Evolutionary conservation across 2,329 filamentous ascomycete species (phyloP).

Genomic region (Fusarium caatingaense): DNA sequence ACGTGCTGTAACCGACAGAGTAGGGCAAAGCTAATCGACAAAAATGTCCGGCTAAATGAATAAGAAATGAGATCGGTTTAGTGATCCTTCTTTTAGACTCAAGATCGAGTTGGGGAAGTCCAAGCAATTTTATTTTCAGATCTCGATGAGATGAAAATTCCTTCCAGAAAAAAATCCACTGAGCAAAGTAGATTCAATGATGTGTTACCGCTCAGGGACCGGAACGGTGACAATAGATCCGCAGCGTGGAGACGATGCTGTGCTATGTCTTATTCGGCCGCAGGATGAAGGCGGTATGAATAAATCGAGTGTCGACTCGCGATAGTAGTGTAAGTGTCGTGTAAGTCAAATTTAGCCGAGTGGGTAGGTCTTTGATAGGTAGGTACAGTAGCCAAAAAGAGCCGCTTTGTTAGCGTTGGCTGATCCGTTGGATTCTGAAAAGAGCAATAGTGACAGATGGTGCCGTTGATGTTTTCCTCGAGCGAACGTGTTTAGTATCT

Average conservation of each 20-base stretch:
- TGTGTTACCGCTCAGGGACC: slow-evolving; percentile 45
- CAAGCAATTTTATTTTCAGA: slow-evolving; percentile 27
- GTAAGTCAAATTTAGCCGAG: slow-evolving; percentile 40
- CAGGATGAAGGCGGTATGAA: slow-evolving; percentile 37
- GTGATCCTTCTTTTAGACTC: slow-evolving; percentile 29
- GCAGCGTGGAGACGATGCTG: slow-evolving; percentile 44
- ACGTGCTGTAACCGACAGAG: not conserved
- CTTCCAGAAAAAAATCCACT: slow-evolving; percentile 34
- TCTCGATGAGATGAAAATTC: slow-evolving; percentile 41
- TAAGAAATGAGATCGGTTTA: slow-evolving; percentile 12
- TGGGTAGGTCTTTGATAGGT: slow-evolving; percentile 16
- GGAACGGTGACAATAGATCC: slow-evolving; percentile 38
- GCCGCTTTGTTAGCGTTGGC: slow-evolving; percentile 31
- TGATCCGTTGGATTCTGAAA: slow-evolving; percentile 19
- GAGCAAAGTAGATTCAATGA: slow-evolving; percentile 34
- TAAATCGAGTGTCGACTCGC: slow-evolving; percentile 34
- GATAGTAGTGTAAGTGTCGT: slow-evolving; percentile 37
- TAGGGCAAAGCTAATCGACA: slow-evolving; percentile 16
- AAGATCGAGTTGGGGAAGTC: slow-evolving; percentile 25
- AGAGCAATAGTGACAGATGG: slow-evolving; percentile 6
- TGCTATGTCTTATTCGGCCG: slow-evolving; percentile 39
- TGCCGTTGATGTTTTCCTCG: not conserved
- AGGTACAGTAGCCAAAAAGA: slow-evolving; percentile 25
- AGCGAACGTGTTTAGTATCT: not conserved
- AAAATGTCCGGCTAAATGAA: slow-evolving; percentile 13